A percentile compares a stretch with the other conserved stretches of the same genome.
Evolutionary conservation across 139 green algal species (phyloP).

Genomic region (Penium margaritaceum): DNA sequence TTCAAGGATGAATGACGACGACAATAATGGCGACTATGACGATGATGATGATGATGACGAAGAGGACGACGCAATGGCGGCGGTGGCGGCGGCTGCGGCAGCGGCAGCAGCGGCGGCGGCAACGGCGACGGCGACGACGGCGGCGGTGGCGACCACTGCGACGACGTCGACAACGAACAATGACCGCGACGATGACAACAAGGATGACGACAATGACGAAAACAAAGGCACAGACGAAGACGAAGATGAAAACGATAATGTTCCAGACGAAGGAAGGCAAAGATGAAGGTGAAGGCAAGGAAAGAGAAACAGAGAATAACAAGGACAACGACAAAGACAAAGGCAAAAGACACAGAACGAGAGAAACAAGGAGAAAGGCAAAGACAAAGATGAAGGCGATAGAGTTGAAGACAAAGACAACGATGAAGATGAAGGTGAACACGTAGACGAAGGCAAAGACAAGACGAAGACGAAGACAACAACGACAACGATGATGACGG

Average conservation of each 20-base stretch:
- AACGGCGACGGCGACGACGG: neutral
- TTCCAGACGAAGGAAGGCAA: no score
- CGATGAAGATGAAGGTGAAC: no score
- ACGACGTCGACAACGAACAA: slow-evolving; percentile 1
- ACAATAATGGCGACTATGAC: neutral
- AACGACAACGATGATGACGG: neutral
- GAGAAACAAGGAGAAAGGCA: no score
- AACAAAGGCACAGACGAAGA: no score
- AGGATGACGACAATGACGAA: slow-evolving; percentile 95
- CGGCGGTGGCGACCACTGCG: neutral
- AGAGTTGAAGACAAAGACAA: no score
- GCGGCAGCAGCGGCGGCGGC: neutral
- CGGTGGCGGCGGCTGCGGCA: neutral
- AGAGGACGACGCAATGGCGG: neutral
- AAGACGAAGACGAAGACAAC: neutral
- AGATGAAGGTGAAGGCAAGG: neutral
- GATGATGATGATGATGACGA: slow-evolving; percentile 2
- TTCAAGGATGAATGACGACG: neutral
- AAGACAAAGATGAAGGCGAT: neutral
- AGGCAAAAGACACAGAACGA: neutral
- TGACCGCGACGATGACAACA: slow-evolving; percentile 14
- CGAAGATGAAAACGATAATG: no score
- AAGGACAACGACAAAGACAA: neutral
- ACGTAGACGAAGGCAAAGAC: no score
- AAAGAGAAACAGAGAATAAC: neutral